Conservation (phyloP, 306 rosid species). For the Castanea crenata region DNA sequence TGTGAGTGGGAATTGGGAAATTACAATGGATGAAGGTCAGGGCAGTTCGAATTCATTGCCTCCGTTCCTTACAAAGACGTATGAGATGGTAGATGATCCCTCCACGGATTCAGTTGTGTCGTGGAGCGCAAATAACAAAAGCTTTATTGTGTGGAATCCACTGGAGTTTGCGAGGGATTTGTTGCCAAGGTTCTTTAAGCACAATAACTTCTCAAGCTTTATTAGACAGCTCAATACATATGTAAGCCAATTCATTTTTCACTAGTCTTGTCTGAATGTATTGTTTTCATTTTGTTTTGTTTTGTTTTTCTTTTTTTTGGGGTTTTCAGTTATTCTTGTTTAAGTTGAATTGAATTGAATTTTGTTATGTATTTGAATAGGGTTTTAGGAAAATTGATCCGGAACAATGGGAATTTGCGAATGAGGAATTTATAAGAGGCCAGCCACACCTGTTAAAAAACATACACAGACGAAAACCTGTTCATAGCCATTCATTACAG, state of each 20-base stretch:
- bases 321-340: neutral
- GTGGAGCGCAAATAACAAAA: slow-evolving; percentile 59
- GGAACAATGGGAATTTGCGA: slow-evolving; percentile 85
- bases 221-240: slow-evolving; percentile 90
- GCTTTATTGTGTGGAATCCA: slow-evolving; percentile 80
- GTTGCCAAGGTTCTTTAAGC: slow-evolving; percentile 81
- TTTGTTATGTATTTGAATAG: slow-evolving; percentile 36
- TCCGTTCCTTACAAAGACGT: slow-evolving; percentile 73
- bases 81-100: slow-evolving; percentile 86
- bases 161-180: slow-evolving; percentile 58
- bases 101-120: slow-evolving; percentile 61
- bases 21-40: slow-evolving; percentile 71
- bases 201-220: slow-evolving; percentile 90
- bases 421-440: slow-evolving; percentile 76
- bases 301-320: neutral
- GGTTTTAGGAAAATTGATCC: slow-evolving; percentile 85
- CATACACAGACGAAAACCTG: slow-evolving; percentile 75
- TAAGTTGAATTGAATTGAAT: neutral
- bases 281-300: neutral
- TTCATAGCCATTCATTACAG: slow-evolving; percentile 85
- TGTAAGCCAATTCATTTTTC: slow-evolving; percentile 50
- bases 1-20: slow-evolving; percentile 25
- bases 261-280: neutral
- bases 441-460: slow-evolving; percentile 72
- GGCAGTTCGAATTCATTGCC: slow-evolving; percentile 63